Evolutionary conservation across 208 protist genomes (phyloP), one percentile per base, ranked within the genome.

Genomic region (Leptomonas pyrrhocoris): DNA sequence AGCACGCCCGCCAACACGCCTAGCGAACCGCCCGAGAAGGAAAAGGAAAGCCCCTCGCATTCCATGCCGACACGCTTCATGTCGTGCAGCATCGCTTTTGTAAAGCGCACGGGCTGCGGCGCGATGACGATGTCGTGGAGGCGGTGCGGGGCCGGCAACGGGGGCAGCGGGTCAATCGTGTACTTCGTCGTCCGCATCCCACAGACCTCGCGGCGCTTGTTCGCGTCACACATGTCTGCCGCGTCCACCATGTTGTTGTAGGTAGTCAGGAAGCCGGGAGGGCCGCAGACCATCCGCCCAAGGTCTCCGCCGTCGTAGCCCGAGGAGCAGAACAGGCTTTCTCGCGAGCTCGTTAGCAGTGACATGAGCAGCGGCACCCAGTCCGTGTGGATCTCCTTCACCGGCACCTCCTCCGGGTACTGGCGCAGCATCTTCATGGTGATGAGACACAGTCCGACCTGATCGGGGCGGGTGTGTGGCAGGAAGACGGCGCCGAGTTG

Each of bases 351-450:
- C 18, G 83, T 91, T 27, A 91, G 65, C 28, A 88, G 61, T 38
- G 73, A 56, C 65, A 85, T 59, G 38, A 91, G 51, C 49, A 76
- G 40, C 28, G 81, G 80, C 54, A 91, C 56, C 83, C 85, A 91
- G 62, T 91, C 85, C 21, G 74, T 55, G 53, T 79, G 72, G 23
- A 91, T 68, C 70, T 91, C 85, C 74, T 91, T 91, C 58, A 88
- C 69, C 6, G 83, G 80, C 18, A 86, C 77, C 60, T 88, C 82
- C 28, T 88, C 71, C 2, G 85, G 81, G 66, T 77, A 81, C 66
- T 88, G 82, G 23, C 83, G 85, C 36, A 91, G 69, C 80, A 82
- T 88, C 68, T 87, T 91, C 69, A 91, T 58, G 12, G 78, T 80
- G 25, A 91, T 59, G 54, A 85, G 62, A 49, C 62, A 61, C 45